Evolutionary conservation across 1,284 basidiomycete species (phyloP), one percentile per base, ranked within the genome.

Genomic region (Coniferiporia weirii): DNA sequence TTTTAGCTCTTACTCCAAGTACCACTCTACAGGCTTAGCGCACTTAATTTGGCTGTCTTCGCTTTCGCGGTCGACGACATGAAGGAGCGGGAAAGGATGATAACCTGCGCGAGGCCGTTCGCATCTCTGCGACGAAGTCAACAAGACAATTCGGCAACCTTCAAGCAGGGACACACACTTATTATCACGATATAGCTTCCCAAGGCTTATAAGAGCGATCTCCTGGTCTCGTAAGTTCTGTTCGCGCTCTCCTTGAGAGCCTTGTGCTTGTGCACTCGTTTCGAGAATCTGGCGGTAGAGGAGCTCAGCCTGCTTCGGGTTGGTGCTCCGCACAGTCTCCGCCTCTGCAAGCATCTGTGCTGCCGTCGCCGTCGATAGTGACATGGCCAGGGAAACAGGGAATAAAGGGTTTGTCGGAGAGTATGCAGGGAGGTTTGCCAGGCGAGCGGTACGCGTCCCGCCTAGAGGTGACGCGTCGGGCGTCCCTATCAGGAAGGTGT

Each of bases 1-100:
- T 53, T 6, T 35, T 32, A 22, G 46, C 36, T 32, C 35, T n/a
- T 34, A 38, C n/a, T 9, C 22, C 19, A 6, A 40, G 17, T 22
- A 45, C 0, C 12, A 27, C 15, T 22, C 9, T 9, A 32, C 38
- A 9, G 15, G 17, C 20, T n/a, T 47, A n/a, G 20, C 89, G 64
- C 64, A 94, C 93, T 95, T 63, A 98, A 84, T 76, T 98, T 98
- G 2, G 96, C 95, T 0, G 96, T 98, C 76, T 99, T 99, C 7
- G 97, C 96, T 73, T 99, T 99, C 27, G 96, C 95, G 1, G 95
- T 94, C 13, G 90, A 89, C 0, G 91, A 89, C 86, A 98, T 94
- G 77, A 97, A 96, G 0, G 87, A 82, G 56, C 95, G 80, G 0
- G 93, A 96, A 35, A 89, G 81, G 0, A 86, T 89, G 57, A 98